Conservation (phyloP, 345 rosid genomes). For the Trapa incisa region DNA sequence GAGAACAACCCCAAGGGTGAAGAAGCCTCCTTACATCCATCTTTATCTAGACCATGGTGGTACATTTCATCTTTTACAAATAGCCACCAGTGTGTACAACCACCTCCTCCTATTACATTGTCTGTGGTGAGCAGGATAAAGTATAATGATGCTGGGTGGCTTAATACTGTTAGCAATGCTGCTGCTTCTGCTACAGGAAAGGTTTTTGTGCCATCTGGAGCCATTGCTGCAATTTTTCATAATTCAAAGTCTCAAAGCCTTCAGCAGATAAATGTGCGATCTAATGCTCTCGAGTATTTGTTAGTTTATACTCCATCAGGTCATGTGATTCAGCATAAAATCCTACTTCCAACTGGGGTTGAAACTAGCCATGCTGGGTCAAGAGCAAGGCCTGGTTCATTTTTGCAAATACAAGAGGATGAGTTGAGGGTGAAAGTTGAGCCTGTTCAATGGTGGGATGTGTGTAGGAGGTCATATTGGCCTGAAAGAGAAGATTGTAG, state of each 20-base stretch:
- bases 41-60: constrained; percentile 77
- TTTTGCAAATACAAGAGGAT: constrained; percentile 40
- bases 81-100: constrained; percentile 40
- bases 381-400: constrained; percentile 26
- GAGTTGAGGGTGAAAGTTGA: constrained; percentile 54
- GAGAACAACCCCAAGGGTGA: constrained; percentile 39
- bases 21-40: constrained; percentile 41
- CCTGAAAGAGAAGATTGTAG: constrained; percentile 54
- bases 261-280: constrained; percentile 19
- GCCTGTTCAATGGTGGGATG: constrained; percentile 74
- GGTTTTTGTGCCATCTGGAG: constrained; percentile 57
- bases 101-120: constrained; percentile 61
- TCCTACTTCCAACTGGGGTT: constrained; percentile 34
- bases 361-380: constrained; percentile 26
- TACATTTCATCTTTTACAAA: constrained; percentile 35
- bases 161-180: constrained; percentile 70
- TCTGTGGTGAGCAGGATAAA: constrained; percentile 92
- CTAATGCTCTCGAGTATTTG: constrained; percentile 40
- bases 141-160: constrained; percentile 88
- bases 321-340: constrained; percentile 53
- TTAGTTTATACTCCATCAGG: constrained; percentile 61
- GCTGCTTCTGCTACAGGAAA: constrained; percentile 49
- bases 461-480: constrained; percentile 62
- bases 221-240: constrained; percentile 56
- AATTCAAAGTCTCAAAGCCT: constrained; percentile 25